A percentile compares a stretch with the other conserved stretches of the same genome.
Evolutionary conservation across 768 basidiomycete species (phyloP).

Genomic region (Lentinula aciculospora): DNA sequence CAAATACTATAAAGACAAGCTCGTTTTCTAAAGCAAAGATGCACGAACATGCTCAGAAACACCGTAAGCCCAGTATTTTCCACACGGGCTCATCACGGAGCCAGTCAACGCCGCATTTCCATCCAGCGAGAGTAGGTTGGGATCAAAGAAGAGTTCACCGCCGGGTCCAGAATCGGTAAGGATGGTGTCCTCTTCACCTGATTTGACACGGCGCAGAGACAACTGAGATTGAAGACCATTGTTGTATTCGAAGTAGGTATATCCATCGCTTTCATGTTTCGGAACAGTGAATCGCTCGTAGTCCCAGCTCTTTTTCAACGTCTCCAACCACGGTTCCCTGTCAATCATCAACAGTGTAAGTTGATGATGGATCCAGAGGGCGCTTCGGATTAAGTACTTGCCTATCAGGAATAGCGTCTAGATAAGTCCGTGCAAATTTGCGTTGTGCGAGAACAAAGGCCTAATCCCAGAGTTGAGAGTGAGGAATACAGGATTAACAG

Average conservation of each 20-base stretch:
- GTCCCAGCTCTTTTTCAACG: slow-evolving; percentile 1
- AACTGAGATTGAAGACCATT: slow-evolving; percentile 3
- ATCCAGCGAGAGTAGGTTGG: background rate
- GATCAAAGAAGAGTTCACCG: slow-evolving; percentile 3
- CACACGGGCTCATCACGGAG: slow-evolving; percentile 1
- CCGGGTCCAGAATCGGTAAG: slow-evolving; percentile 4
- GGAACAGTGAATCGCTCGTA: background rate
- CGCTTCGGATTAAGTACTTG: background rate
- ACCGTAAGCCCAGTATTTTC: slow-evolving; percentile 3
- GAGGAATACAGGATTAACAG: background rate
- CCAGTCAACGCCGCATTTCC: slow-evolving; percentile 2
- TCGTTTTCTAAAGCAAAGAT: background rate
- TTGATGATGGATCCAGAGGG: background rate
- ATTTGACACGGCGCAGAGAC: background rate
- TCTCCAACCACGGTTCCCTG: background rate
- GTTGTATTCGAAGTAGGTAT: slow-evolving; percentile 4
- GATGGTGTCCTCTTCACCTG: slow-evolving; percentile 1
- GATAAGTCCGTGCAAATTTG: background rate
- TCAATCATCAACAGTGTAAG: background rate
- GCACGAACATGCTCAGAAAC: slow-evolving; percentile 5
- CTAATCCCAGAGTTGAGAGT: background rate
- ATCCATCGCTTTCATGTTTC: slow-evolving; percentile 1
- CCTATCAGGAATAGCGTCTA: slow-evolving; percentile 4
- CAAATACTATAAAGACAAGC: background rate
- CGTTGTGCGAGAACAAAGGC: background rate